Evolutionary conservation across 139 green algal species (phyloP).

Genomic region (Coccomyxa sp.): DNA sequence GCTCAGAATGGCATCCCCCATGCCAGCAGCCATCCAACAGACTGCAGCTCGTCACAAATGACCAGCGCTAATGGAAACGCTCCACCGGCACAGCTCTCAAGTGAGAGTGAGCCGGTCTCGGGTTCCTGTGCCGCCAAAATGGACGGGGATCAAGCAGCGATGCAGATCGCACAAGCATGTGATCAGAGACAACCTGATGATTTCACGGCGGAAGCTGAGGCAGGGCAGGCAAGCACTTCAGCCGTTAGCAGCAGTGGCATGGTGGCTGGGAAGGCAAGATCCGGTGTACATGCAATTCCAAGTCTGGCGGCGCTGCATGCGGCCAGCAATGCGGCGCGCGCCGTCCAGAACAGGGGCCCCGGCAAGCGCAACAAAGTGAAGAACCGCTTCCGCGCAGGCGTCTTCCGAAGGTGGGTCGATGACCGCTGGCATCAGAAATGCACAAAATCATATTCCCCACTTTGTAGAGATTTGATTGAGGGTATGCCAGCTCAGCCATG

Average conservation of each 20-base stretch:
- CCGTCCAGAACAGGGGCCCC: conserved; percentile 5
- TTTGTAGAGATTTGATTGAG: too few species aligned
- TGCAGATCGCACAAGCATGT: not conserved
- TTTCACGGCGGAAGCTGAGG: not conserved
- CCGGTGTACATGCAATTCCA: not conserved
- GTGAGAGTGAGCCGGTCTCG: too few species aligned
- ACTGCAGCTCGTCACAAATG: too few species aligned
- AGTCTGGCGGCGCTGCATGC: not conserved
- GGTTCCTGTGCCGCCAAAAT: too few species aligned
- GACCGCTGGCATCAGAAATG: not conserved
- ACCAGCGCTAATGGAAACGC: too few species aligned
- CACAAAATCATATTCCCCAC: too few species aligned
- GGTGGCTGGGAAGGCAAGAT: not conserved
- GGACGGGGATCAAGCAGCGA: not conserved
- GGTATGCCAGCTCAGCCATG: not conserved
- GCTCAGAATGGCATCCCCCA: too few species aligned
- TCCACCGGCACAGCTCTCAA: too few species aligned
- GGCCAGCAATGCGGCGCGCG: not conserved
- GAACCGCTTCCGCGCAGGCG: conserved; percentile 28
- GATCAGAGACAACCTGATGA: too few species aligned
- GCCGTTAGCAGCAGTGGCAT: too few species aligned
- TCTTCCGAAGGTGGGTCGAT: conserved; percentile 21
- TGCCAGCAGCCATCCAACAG: too few species aligned
- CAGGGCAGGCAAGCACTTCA: not conserved
- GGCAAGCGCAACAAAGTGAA: conserved; percentile 14